phyloP scores from a whole-genome alignment of 139 green algal species.

The Auxenochlorella protothecoides region DNA sequence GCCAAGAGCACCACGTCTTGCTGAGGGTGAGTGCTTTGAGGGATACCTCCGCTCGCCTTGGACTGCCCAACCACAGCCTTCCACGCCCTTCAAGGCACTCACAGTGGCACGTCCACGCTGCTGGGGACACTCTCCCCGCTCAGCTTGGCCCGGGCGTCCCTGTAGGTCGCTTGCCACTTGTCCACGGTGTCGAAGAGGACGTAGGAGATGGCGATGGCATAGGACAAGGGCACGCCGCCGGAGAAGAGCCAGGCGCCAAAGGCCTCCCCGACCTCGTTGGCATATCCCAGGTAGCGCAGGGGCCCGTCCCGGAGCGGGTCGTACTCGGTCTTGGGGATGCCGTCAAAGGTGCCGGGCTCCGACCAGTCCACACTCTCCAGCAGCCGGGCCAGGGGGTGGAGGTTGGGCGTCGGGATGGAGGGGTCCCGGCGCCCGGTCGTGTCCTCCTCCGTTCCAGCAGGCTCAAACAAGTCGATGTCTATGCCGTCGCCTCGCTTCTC shows the following conservation, averaged over 20 bases:
- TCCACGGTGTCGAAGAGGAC: slow-evolving; percentile 62
- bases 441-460: slow-evolving; percentile 5
- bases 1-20: no score
- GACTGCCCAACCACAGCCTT: no score
- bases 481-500: not conserved
- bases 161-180: slow-evolving; percentile 48
- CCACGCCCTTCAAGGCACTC: not conserved
- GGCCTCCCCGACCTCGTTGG: slow-evolving; percentile 66
- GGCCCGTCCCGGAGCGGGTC: slow-evolving; percentile 59
- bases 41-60: not conserved
- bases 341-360: slow-evolving; percentile 24
- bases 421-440: slow-evolving; percentile 1
- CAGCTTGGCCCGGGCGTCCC: slow-evolving; percentile 17
- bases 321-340: slow-evolving; percentile 38
- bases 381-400: not conserved
- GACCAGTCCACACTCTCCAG: slow-evolving; percentile 16
- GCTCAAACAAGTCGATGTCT: slow-evolving; percentile 12
- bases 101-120: slow-evolving; percentile 5
- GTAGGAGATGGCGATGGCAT: slow-evolving; percentile 60
- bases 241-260: slow-evolving; percentile 60
- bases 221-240: slow-evolving; percentile 51
- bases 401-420: not conserved
- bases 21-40: not conserved
- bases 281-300: slow-evolving; percentile 63
- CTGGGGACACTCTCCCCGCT: slow-evolving; percentile 1